Percentiles rank a stretch among this genome's conserved stretches.
Conservation (phyloP, 2,329 filamentous ascomycete genomes). For the Fusarium sp. region DNA sequence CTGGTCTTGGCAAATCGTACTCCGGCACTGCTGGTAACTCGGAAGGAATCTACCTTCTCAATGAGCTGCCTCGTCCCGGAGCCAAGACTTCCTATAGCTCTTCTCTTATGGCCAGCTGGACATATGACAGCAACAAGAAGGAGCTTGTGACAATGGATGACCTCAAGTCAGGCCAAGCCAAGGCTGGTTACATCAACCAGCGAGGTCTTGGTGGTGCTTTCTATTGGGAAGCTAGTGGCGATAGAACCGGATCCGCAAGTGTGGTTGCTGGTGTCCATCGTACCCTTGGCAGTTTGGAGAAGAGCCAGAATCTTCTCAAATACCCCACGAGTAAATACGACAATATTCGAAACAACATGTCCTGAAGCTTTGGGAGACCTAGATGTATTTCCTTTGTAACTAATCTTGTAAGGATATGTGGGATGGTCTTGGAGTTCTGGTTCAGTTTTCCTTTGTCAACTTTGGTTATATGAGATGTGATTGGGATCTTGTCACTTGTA, state of each 20-base stretch:
- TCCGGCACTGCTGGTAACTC: constrained; percentile 73
- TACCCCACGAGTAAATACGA: constrained; percentile 69
- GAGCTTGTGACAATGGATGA: constrained; percentile 80
- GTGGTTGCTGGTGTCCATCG: constrained; percentile 66
- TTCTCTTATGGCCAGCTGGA: constrained; percentile 73
- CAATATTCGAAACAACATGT: constrained; percentile 62
- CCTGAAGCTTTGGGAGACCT: constrained; percentile 6
- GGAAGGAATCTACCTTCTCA: constrained; percentile 77
- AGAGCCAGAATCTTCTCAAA: constrained; percentile 61
- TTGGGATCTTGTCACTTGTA: constrained; percentile 22
- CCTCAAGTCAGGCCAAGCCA: constrained; percentile 65
- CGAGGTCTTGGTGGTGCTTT: constrained; percentile 77
- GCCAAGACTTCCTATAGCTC: constrained; percentile 67
- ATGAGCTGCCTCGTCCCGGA: constrained; percentile 71
- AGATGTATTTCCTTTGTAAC: constrained; percentile 6
- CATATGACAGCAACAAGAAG: constrained; percentile 68
- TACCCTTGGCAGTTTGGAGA: constrained; percentile 61
- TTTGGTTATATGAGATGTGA: constrained; percentile 6
- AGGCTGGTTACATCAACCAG: constrained; percentile 71
- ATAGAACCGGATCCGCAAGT: constrained; percentile 64
- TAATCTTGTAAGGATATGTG: constrained; percentile 6
- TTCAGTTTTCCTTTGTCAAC: constrained; percentile 1
- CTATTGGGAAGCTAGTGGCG: constrained; percentile 86
- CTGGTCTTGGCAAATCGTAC: constrained; percentile 73
- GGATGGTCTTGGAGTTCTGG: constrained; percentile 4